Percentiles rank a stretch among this genome's conserved stretches.
These are phyloP conservation scores for Pinus tabuliformis DNA, from an alignment of 75 land plant genomes.

Conservation along the genomic window DNA sequence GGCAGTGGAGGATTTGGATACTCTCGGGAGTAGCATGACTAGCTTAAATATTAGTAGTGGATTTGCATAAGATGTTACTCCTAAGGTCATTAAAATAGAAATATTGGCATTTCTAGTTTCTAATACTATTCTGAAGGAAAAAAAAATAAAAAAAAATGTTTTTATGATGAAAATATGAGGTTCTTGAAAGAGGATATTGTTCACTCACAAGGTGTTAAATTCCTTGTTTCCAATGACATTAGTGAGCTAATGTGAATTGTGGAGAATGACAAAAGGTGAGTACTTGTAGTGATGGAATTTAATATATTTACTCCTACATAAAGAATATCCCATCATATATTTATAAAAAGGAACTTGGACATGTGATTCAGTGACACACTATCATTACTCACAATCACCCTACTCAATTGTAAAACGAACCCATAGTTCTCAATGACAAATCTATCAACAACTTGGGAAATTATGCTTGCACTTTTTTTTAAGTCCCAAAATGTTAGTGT, in stretches of 20 bases:
- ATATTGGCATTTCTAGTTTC: conserved; percentile 89
- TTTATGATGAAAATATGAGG: conserved; percentile 61
- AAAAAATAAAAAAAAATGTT: conserved; percentile 60
- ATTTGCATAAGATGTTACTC: conserved; percentile 43
- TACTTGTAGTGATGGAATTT: not conserved
- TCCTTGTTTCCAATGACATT: conserved; percentile 58
- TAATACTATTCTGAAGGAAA: conserved; percentile 84
- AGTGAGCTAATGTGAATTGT: conserved; percentile 68
- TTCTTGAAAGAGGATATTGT: conserved; percentile 66
- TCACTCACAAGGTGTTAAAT: conserved; percentile 73
- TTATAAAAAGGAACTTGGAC: too few species aligned
- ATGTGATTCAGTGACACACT: too few species aligned
- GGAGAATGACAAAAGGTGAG: conserved; percentile 80
- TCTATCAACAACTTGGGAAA: too few species aligned
- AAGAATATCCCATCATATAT: too few species aligned
- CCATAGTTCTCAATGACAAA: too few species aligned
- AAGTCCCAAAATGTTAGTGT: too few species aligned
- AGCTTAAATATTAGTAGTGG: conserved; percentile 43
- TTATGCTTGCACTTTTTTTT: too few species aligned
- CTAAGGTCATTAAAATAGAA: conserved; percentile 60
- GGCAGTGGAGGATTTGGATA: conserved; percentile 85
- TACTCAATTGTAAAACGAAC: too few species aligned
- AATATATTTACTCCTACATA: not conserved
- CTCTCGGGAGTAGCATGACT: conserved; percentile 75
- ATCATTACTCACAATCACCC: too few species aligned